Percentiles rank a stretch among this genome's conserved stretches.
Evolutionary conservation across 1,284 basidiomycete genomes (phyloP).

Genomic region (Singerocomus inundabilis): DNA sequence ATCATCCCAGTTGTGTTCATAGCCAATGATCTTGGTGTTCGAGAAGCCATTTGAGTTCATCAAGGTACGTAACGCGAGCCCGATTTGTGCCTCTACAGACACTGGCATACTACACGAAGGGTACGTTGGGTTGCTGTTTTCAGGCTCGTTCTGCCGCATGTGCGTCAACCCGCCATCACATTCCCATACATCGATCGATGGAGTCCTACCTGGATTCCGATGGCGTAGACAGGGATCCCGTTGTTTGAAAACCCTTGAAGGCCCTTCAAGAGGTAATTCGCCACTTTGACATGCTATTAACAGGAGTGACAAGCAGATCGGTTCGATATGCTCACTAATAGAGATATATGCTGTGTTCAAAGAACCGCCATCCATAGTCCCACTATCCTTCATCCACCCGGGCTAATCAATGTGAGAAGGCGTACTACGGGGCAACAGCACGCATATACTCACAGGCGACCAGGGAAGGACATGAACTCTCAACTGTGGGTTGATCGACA

Average conservation of each 20-base stretch:
- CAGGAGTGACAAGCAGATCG: not conserved
- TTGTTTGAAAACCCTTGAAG: conserved; percentile 45
- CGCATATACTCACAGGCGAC: conserved; percentile 43
- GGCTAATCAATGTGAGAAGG: conserved; percentile 36
- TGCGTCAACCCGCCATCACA: not conserved
- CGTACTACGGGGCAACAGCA: not conserved
- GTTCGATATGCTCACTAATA: conserved; percentile 31
- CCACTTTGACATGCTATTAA: conserved; percentile 34
- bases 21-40: conserved; percentile 45
- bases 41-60: conserved; percentile 47
- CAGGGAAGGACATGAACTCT: conserved; percentile 49
- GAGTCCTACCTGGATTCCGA: conserved; percentile 44
- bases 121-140: conserved; percentile 45
- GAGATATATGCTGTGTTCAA: conserved; percentile 38
- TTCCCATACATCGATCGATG: not conserved
- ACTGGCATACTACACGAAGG: conserved; percentile 43
- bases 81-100: conserved; percentile 43
- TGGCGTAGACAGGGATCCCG: conserved; percentile 44
- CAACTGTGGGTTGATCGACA: conserved; percentile 41
- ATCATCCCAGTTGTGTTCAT: conserved; percentile 52
- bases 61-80: conserved; percentile 40
- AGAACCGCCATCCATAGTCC: conserved; percentile 45
- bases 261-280: conserved; percentile 47
- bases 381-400: conserved; percentile 49
- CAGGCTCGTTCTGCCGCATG: conserved; percentile 47